Percentiles rank a stretch among this genome's conserved stretches.
These are phyloP conservation scores for Fraxinus xanthoxyloides DNA, from an alignment of 305 asterid species.

Conservation along the genomic window DNA sequence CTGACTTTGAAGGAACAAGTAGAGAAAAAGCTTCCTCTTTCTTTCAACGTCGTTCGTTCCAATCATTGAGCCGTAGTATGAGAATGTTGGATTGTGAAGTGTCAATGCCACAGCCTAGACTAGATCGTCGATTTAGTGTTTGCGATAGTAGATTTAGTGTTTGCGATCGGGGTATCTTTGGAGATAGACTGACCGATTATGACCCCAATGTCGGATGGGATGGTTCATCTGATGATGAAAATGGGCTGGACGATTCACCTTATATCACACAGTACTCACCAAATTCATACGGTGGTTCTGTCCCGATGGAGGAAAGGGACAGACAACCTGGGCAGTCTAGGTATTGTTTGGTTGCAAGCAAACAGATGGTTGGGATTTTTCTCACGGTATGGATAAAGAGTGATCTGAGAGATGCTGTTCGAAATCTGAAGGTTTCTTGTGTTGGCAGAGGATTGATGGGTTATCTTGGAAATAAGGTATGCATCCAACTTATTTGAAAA, in stretches of 20 bases:
- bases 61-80: conserved; percentile 79
- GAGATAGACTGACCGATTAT: conserved; percentile 54
- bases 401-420: conserved; percentile 70
- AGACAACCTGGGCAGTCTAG: conserved; percentile 51
- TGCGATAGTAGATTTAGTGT: conserved; percentile 60
- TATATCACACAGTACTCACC: conserved; percentile 48
- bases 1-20: conserved; percentile 79
- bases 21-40: conserved; percentile 51
- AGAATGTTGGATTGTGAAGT: conserved; percentile 62
- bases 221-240: conserved; percentile 83
- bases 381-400: conserved; percentile 86
- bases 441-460: conserved; percentile 99
- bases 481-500: conserved; percentile 9
- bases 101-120: conserved; percentile 53
- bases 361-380: conserved; percentile 98
- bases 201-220: conserved; percentile 64
- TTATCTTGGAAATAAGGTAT: conserved; percentile 96
- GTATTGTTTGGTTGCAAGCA: conserved; percentile 90
- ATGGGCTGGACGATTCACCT: conserved; percentile 55
- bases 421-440: conserved; percentile 85
- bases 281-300: conserved; percentile 35
- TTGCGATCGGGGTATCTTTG: conserved; percentile 70
- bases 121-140: conserved; percentile 37
- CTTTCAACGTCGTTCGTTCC: conserved; percentile 73
- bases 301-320: conserved; percentile 54